phyloP scores from a whole-genome alignment of 768 basidiomycete genomes.

The Mycena pura region DNA sequence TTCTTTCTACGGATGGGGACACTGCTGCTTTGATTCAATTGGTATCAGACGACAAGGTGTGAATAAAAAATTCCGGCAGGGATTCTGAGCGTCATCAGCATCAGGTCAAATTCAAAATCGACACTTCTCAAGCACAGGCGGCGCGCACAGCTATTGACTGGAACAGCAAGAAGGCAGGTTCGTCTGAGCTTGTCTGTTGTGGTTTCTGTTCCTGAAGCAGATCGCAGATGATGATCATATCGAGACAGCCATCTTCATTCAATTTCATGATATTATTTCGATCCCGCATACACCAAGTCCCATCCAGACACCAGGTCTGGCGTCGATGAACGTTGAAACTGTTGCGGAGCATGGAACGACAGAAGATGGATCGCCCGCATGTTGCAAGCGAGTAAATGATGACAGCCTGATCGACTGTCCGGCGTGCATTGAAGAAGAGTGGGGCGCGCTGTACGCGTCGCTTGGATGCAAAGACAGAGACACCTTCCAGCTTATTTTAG shows the following conservation, averaged over 20 bases:
- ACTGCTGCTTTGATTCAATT: conserved; percentile 76
- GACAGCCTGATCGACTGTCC: conserved; percentile 50
- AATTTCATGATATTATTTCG: conserved; percentile 37
- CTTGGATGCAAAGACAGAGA: conserved; percentile 38
- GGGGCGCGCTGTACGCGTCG: conserved; percentile 35
- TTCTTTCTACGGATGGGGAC: conserved; percentile 83
- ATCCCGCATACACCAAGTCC: conserved; percentile 26
- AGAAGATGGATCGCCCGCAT: conserved; percentile 49
- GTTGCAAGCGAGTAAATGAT: conserved; percentile 48
- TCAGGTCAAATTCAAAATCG: conserved; percentile 77
- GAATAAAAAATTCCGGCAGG: conserved; percentile 15
- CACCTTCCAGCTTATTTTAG: conserved; percentile 42
- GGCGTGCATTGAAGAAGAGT: conserved; percentile 52
- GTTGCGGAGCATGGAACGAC: conserved; percentile 51
- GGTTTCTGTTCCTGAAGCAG: conserved; percentile 5
- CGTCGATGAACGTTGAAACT: conserved; percentile 23
- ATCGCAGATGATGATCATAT: conserved; percentile 81
- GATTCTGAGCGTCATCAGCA: conserved; percentile 1
- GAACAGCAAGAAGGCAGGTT: conserved; percentile 91
- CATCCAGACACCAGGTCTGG: conserved; percentile 23
- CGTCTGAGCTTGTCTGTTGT: conserved; percentile 24
- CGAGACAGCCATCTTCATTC: conserved; percentile 68
- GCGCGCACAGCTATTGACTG: conserved; percentile 70
- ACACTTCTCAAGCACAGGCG: conserved; percentile 64
- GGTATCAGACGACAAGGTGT: conserved; percentile 82